Percentiles rank a stretch among this genome's conserved stretches.
Conservation (phyloP, 345 rosid species). For the Camelina sativa region DNA sequence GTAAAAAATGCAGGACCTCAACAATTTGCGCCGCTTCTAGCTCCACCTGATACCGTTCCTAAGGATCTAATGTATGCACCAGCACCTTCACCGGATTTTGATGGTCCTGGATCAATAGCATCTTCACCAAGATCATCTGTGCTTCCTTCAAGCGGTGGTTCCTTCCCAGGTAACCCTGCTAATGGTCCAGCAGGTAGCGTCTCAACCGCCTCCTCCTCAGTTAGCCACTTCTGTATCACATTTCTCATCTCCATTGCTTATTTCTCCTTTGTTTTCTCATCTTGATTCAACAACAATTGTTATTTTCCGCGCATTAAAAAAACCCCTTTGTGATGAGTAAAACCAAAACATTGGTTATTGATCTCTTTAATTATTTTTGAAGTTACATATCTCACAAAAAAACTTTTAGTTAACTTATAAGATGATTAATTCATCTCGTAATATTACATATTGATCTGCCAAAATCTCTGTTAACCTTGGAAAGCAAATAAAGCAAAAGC, state of each 20-base stretch:
- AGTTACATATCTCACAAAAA: conserved; percentile 33
- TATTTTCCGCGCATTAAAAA: conserved; percentile 20
- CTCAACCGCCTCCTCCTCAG: conserved; percentile 50
- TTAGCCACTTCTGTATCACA: conserved; percentile 40
- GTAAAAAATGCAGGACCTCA: conserved; percentile 63
- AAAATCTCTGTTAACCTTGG: conserved; percentile 31
- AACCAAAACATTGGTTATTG: conserved; percentile 27
- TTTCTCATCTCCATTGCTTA: conserved; percentile 34
- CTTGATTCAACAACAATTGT: conserved; percentile 34
- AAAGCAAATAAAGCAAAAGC: conserved; percentile 29
- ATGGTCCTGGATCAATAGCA: conserved; percentile 49
- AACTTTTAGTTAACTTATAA: conserved; percentile 27
- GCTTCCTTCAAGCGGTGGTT: conserved; percentile 61
- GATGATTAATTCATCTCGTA: conserved; percentile 32
- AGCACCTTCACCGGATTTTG: conserved; percentile 49
- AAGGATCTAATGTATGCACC: conserved; percentile 66
- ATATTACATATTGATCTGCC: conserved; percentile 34
- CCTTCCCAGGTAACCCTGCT: conserved; percentile 65
- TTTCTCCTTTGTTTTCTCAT: conserved; percentile 14
- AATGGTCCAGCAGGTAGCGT: conserved; percentile 67
- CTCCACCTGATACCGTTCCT: conserved; percentile 73
- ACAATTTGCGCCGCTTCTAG: conserved; percentile 79
- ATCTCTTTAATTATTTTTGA: conserved; percentile 18
- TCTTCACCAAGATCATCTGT: conserved; percentile 54
- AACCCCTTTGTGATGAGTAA: conserved; percentile 33